Evolutionary conservation across 805 yeast genomes (phyloP), one percentile per base, ranked within the genome.

Genomic region (Tetrapisispora iriomotensis): DNA sequence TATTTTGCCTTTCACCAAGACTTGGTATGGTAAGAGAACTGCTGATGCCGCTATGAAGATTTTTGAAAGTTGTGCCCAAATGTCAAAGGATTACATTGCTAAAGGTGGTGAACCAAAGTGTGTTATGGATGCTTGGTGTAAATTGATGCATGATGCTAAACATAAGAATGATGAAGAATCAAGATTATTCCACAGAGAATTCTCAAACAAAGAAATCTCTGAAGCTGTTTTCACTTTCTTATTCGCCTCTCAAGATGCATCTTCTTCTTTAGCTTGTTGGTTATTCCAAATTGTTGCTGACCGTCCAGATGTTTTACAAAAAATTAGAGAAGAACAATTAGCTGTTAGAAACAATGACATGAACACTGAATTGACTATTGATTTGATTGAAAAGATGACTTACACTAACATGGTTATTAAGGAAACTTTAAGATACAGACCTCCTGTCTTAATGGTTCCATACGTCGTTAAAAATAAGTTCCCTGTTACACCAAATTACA

Each of bases 391-490:
- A 47, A 54, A 78, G 52, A 92, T 92, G 98, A 69, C 64, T 21
- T 92, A 86, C 68, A 90, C 98, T 15, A 72, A 74, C 53, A 77
- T 77, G 81, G 96, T 85, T 47, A 95, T 92, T 45, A 84, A 78
- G 65, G 98, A 92, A 69, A 68, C 92, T 40, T 74, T 92, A 51
- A 80, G 98, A 61, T 83, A 82, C 69, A 80, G 97, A 65, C 98
- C 98, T 21, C 98, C 98, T 3, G 98, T 92, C 45, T 57, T 88
- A 42, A 92, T 92, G 98, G 97, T 92, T 45, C 98, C 98, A 38
- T 92, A 92, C 60, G 86, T 85, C 44, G 96, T 75, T 39, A 92
- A 92, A 71, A 72, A 86, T 61, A 66, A 74, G 12, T 92, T 83
- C 72, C 94, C 94, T 30, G 77, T 92, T 38, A 74, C 85, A 29